A percentile compares a stretch with the other conserved stretches of the same genome.
Conservation (phyloP, 495 filamentous ascomycete genomes). For the Articulospora tetracladia region DNA sequence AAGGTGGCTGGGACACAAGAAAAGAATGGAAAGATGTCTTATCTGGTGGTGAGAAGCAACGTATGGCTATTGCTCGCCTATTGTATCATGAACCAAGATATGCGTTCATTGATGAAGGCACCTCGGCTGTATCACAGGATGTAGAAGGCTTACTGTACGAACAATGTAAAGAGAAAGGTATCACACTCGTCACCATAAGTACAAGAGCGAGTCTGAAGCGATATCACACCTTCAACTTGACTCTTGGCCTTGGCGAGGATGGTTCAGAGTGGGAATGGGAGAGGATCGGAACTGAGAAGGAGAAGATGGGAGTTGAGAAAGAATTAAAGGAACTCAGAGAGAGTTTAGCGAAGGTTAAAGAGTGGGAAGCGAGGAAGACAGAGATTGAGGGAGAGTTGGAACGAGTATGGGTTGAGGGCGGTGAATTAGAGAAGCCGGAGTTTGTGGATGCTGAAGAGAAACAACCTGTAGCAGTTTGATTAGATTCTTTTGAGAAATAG, state of each 20-base stretch:
- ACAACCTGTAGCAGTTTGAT: background rate
- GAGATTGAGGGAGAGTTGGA: conserved; percentile 61
- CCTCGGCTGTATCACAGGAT: conserved; percentile 86
- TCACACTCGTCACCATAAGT: conserved; percentile 91
- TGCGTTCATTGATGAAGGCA: conserved; percentile 93
- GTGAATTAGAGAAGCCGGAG: conserved; percentile 13
- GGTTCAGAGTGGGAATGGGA: conserved; percentile 80
- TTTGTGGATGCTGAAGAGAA: conserved; percentile 11
- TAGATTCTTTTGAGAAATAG: too few relatives aligned
- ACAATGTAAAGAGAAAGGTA: conserved; percentile 84
- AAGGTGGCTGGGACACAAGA: conserved; percentile 93
- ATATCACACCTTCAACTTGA: conserved; percentile 88
- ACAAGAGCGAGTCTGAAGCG: conserved; percentile 91
- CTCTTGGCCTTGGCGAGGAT: conserved; percentile 66
- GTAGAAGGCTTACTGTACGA: conserved; percentile 95
- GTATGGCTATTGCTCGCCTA: conserved; percentile 83
- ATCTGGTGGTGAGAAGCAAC: conserved; percentile 96
- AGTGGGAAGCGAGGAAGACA: conserved; percentile 73
- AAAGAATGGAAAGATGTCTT: conserved; percentile 99
- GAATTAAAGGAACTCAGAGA: conserved; percentile 83
- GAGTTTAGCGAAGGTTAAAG: conserved; percentile 72
- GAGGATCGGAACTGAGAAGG: conserved; percentile 84
- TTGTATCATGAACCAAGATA: conserved; percentile 94
- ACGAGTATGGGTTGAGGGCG: conserved; percentile 48
- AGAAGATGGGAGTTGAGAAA: conserved; percentile 86